Percentiles rank a stretch among this genome's conserved stretches.
Conservation (phyloP, 352 stramenopile genomes). For the Phytophthora hibernalis region DNA sequence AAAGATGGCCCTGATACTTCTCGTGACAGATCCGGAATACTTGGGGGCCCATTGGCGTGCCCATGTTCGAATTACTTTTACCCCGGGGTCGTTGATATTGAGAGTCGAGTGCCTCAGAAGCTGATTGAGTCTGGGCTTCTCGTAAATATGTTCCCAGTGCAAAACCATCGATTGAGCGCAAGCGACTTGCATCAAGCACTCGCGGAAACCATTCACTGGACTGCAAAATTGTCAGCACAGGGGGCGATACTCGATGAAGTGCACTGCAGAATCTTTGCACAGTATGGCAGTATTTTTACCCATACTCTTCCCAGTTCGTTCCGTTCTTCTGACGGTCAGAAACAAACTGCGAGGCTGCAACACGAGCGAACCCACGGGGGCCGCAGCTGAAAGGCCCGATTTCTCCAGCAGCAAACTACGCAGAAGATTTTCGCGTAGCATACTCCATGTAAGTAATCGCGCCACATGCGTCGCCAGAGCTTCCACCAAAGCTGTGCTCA, state of each 20-base stretch:
- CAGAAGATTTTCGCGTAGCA: constrained; percentile 72
- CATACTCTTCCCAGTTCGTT: constrained; percentile 44
- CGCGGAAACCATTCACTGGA: constrained; percentile 51
- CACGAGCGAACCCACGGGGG: constrained; percentile 55
- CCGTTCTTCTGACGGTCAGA: constrained; percentile 31
- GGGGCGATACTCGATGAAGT: constrained; percentile 69
- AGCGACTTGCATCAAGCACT: constrained; percentile 47
- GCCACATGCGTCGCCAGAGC: constrained; percentile 58
- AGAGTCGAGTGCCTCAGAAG: constrained; percentile 31
- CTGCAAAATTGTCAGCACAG: constrained; percentile 54
- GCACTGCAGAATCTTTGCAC: constrained; percentile 62
- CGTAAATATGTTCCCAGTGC: constrained; percentile 63
- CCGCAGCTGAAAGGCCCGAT: constrained; percentile 51
- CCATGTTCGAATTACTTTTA: constrained; percentile 44
- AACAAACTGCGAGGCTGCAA: constrained; percentile 71
- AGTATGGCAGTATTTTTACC: constrained; percentile 39
- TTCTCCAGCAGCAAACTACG: constrained; percentile 68
- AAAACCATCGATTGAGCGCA: constrained; percentile 58
- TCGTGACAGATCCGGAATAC: constrained; percentile 51
- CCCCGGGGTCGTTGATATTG: constrained; percentile 44
- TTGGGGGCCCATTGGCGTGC: constrained; percentile 27
- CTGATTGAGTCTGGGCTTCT: constrained; percentile 57
- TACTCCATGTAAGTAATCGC: constrained; percentile 74
- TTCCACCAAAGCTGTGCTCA: constrained; percentile 71
- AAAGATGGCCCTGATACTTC: constrained; percentile 58